Base-by-base conservation (phyloP, 495 filamentous ascomycete genomes). In the Polyplosphaeria fusca region DNA sequence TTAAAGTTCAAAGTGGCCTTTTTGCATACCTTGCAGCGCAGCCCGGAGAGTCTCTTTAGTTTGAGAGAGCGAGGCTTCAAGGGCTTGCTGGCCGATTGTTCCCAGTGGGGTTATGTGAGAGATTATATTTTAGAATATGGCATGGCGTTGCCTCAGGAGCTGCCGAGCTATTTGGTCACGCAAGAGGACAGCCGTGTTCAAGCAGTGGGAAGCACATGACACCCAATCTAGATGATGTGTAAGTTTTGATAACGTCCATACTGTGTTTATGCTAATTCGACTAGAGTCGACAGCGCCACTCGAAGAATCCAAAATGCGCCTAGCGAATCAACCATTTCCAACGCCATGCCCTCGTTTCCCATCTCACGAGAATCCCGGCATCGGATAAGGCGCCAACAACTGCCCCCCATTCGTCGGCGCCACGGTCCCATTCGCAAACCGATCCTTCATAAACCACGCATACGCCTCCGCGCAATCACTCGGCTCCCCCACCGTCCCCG, bases 381-480 rank as follows among this genome's bases (percentile, higher is more conserved):
- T n/a, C n/a, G n/a, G n/a, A n/a, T n/a, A n/a, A n/a, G n/a, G n/a
- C n/a, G 28, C 24, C 28, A 61, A 48, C 52, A 58, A 45, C 48
- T 52, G 61, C 37, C 58, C 61, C 32, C 51, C 56, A 48, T 60
- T 45, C 5, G 48, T 60, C n/a, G 19, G 41, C 5, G 61, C 49
- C 3, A 54, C 26, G n/a, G 54, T 60, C 14, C 80, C 82, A 11
- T 79, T 82, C 14, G 68, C 71, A 68, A 76, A 77, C 30, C 57
- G 55, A 71, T 87, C 82, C 65, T 77, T 80, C 81, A 87, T 79
- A 5, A 79, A 67, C 66, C 79, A 86, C 38, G 86, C 35, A 72
- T 86, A 87, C 28, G 79, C 76, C 74, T 87, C 82, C 0, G 79
- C 84, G 3, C 81, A 73, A 67, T 86, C 82, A 63, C 79, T 77